Conservation (phyloP, 441 rosid genomes). For the Erodium trifolium region DNA sequence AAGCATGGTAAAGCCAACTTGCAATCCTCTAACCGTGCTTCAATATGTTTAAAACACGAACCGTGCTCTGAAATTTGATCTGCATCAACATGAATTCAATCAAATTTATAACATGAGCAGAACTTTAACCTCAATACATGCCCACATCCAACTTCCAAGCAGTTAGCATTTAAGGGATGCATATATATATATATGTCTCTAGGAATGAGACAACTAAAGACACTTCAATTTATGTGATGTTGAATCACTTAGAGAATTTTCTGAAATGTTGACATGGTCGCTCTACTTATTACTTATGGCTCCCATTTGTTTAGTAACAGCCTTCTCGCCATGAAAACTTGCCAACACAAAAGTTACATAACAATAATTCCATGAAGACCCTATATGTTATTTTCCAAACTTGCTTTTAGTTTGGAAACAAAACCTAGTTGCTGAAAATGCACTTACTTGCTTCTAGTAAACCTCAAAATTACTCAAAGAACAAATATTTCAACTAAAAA, state of each 20-base stretch:
- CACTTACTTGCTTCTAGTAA: background rate
- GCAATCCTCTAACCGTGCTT: constrained; percentile 15
- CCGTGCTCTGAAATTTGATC: constrained; percentile 35
- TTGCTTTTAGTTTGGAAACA: no score
- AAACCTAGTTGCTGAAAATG: background rate
- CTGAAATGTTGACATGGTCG: background rate
- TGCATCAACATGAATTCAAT: constrained; percentile 7
- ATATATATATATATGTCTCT: background rate
- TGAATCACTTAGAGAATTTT: background rate
- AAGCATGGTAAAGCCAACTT: constrained; percentile 35
- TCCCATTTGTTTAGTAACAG: background rate
- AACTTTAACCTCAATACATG: background rate
- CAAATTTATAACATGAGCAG: background rate
- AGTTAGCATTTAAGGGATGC: background rate
- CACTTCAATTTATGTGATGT: background rate
- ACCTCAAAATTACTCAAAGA: background rate
- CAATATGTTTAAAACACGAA: constrained; percentile 54
- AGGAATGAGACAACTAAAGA: background rate
- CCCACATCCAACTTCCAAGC: background rate
- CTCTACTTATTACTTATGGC: background rate
- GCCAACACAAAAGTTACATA: background rate
- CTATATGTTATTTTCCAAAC: no score
- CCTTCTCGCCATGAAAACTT: no score
- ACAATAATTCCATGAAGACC: background rate
- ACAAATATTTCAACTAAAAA: background rate